These are phyloP conservation scores for Leccinellum albellum DNA, from an alignment of 768 basidiomycete genomes.

Conservation along the genomic window DNA sequence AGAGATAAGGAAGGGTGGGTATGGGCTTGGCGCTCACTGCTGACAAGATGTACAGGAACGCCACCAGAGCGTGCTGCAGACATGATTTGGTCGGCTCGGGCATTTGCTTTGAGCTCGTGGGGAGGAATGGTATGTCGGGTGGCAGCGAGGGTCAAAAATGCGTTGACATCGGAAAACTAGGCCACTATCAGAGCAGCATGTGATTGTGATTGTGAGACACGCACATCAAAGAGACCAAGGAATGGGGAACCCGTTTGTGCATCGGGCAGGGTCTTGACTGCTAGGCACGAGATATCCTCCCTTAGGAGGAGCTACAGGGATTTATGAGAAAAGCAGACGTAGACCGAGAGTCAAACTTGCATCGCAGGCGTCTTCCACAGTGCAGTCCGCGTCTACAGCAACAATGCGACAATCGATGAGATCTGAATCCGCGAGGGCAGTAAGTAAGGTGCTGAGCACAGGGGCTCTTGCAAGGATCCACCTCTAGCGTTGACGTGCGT, in stretches of 20 bases:
- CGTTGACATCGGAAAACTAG: constrained; percentile 83
- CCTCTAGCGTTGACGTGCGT: constrained; percentile 53
- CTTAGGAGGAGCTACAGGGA: constrained; percentile 52
- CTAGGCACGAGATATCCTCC: constrained; percentile 63
- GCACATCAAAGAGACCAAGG: constrained; percentile 73
- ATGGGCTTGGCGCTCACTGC: constrained; percentile 49
- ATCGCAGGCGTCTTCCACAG: constrained; percentile 81
- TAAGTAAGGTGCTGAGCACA: neutral
- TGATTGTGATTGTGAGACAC: constrained; percentile 18
- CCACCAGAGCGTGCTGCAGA: constrained; percentile 69
- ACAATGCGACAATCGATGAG: constrained; percentile 69
- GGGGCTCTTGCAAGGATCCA: constrained; percentile 24
- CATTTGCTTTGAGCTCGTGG: constrained; percentile 56
- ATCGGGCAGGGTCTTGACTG: constrained; percentile 41
- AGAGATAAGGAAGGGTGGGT: neutral
- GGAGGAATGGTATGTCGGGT: constrained; percentile 65
- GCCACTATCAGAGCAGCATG: constrained; percentile 4
- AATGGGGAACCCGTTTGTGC: constrained; percentile 28
- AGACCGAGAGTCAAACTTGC: constrained; percentile 36
- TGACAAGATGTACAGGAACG: constrained; percentile 72
- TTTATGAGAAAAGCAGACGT: neutral
- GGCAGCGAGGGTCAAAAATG: constrained; percentile 81
- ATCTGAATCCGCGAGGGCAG: constrained; percentile 37
- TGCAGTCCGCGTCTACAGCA: constrained; percentile 62
- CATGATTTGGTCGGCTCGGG: constrained; percentile 65